These are phyloP conservation scores for Kwoniella europaea DNA, from an alignment of 768 basidiomycete species.

Conservation along the genomic window DNA sequence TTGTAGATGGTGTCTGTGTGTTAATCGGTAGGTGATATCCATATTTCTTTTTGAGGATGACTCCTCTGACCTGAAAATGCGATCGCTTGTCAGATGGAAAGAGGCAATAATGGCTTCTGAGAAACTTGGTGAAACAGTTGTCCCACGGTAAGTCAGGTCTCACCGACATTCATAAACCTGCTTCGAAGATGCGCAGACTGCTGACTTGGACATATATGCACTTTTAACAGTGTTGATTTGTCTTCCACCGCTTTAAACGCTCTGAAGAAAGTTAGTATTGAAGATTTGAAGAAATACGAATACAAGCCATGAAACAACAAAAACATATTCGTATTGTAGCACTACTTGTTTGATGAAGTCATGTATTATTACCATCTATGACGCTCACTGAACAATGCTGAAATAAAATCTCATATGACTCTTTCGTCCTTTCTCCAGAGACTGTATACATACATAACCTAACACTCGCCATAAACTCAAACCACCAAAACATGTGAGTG, in stretches of 20 bases:
- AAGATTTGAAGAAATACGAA: conserved; percentile 53
- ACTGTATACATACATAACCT: too few species aligned
- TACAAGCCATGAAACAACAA: conserved; percentile 11
- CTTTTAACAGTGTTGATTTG: conserved; percentile 45
- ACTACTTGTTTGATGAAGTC: neutral
- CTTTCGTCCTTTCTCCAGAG: too few species aligned
- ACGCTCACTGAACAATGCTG: neutral
- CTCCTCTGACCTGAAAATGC: neutral
- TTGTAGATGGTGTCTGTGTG: conserved; percentile 58
- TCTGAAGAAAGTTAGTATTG: conserved; percentile 45
- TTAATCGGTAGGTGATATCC: conserved; percentile 40
- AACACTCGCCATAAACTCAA: too few species aligned
- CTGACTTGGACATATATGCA: conserved; percentile 5
- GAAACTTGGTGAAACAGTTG: conserved; percentile 41
- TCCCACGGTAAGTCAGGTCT: conserved; percentile 39
- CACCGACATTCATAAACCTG: neutral
- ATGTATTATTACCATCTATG: too few species aligned
- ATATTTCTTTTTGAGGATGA: neutral
- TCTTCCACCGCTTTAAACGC: conserved; percentile 46
- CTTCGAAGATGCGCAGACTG: neutral
- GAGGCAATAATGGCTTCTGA: conserved; percentile 52
- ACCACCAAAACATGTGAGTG: too few species aligned
- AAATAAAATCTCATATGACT: too few species aligned
- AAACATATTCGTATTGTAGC: neutral
- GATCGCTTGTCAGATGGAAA: conserved; percentile 46